These are phyloP conservation scores for Trichoderma semiorbis DNA, from an alignment of 2,329 filamentous ascomycete species.

Conservation along the genomic window DNA sequence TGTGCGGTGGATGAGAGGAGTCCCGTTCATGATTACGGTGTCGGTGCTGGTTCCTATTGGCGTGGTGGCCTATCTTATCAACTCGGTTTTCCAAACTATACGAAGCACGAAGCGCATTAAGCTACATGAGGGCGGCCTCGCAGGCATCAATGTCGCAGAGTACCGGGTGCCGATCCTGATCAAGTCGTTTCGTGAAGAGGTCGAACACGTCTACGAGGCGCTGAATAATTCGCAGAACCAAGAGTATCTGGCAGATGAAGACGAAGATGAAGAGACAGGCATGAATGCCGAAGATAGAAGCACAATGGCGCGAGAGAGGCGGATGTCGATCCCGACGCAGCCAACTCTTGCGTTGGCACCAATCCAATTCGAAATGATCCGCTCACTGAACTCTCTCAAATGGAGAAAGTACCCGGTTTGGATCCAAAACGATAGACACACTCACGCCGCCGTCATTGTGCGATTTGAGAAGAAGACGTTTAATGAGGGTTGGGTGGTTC, in stretches of 20 bases:
- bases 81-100: slow-evolving; percentile 72
- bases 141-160: slow-evolving; percentile 62
- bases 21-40: slow-evolving; percentile 64
- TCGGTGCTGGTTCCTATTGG: slow-evolving; percentile 71
- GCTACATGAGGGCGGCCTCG: slow-evolving; percentile 68
- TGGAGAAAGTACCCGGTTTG: slow-evolving; percentile 67
- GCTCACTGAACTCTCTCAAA: slow-evolving; percentile 64
- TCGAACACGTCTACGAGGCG: slow-evolving; percentile 74
- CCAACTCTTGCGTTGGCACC: slow-evolving; percentile 75
- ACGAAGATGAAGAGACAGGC: slow-evolving; percentile 39
- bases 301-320: slow-evolving; percentile 40
- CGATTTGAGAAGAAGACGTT: slow-evolving; percentile 65
- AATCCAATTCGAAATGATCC: slow-evolving; percentile 82
- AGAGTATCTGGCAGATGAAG: slow-evolving; percentile 63
- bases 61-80: slow-evolving; percentile 67
- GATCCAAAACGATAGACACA: slow-evolving; percentile 75
- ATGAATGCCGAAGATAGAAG: slow-evolving; percentile 39
- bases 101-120: slow-evolving; percentile 71
- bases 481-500: slow-evolving; percentile 71
- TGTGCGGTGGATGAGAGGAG: slow-evolving; percentile 42
- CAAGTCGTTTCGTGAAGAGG: slow-evolving; percentile 68
- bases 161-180: slow-evolving; percentile 77
- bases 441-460: slow-evolving; percentile 87
- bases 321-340: slow-evolving; percentile 44
- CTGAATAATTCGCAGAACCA: slow-evolving; percentile 66